Conservation (phyloP, 1,284 basidiomycete genomes). For the Leccinum fuscescens region DNA sequence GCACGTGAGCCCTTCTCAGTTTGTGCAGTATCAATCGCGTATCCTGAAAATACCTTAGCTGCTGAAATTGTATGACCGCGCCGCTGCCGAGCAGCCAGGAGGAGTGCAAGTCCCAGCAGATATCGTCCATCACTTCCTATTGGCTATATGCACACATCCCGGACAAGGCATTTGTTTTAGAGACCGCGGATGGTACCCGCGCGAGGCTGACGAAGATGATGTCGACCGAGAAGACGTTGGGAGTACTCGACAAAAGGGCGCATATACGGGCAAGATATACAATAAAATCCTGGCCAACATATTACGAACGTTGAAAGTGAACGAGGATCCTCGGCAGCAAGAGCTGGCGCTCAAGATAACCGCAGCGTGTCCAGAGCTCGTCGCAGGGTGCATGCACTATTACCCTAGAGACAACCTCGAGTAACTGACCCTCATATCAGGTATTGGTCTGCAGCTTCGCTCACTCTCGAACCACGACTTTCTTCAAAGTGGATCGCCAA, state of each 20-base stretch:
- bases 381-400: slow-evolving; percentile 58
- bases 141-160: slow-evolving; percentile 82
- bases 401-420: neutral
- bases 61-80: slow-evolving; percentile 65
- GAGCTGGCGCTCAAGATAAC: slow-evolving; percentile 82
- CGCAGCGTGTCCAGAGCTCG: slow-evolving; percentile 81
- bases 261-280: slow-evolving; percentile 55
- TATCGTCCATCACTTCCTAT: slow-evolving; percentile 83
- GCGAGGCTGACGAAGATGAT: slow-evolving; percentile 43
- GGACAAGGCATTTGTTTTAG: slow-evolving; percentile 86
- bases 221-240: slow-evolving; percentile 24
- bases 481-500: slow-evolving; percentile 90
- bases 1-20: slow-evolving; percentile 44
- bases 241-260: slow-evolving; percentile 29
- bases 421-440: slow-evolving; percentile 36
- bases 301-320: slow-evolving; percentile 71
- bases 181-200: slow-evolving; percentile 89
- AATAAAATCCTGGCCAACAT: slow-evolving; percentile 85
- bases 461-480: slow-evolving; percentile 80
- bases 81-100: slow-evolving; percentile 49
- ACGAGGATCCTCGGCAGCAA: slow-evolving; percentile 84
- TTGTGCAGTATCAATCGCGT: neutral
- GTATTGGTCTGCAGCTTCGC: slow-evolving; percentile 73
- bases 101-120: slow-evolving; percentile 68
- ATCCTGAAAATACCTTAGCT: slow-evolving; percentile 42